Evolutionary conservation across 1,284 basidiomycete species (phyloP).

Genomic region (Cutaneotrichosporon curvatum): DNA sequence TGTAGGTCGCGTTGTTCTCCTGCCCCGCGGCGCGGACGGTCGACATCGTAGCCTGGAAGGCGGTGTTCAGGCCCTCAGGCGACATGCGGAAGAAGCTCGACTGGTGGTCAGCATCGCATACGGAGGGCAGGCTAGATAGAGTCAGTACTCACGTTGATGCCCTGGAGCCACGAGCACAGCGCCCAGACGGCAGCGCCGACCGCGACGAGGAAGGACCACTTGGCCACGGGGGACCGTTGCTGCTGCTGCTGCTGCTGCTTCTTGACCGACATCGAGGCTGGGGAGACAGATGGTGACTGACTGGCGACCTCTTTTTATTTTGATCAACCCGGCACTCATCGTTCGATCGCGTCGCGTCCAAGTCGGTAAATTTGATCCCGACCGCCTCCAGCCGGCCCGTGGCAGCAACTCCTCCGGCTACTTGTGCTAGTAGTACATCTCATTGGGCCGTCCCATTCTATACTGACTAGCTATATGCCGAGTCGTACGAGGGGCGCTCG

Average conservation of each 20-base stretch:
- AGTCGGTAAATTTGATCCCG: too few relatives aligned
- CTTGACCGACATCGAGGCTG: neutral
- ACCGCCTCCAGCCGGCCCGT: too few relatives aligned
- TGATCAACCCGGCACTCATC: too few relatives aligned
- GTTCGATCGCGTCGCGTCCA: too few relatives aligned
- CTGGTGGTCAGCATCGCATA: conserved; percentile 28
- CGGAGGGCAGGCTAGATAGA: too few relatives aligned
- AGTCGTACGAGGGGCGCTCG: too few relatives aligned
- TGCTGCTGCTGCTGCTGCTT: neutral
- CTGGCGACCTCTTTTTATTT: neutral
- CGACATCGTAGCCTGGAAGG: conserved; percentile 64
- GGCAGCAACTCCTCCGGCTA: too few relatives aligned
- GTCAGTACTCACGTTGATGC: conserved; percentile 28
- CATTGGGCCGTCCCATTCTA: too few relatives aligned
- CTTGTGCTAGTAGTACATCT: too few relatives aligned
- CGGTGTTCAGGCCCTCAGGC: conserved; percentile 57
- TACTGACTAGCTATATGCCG: too few relatives aligned
- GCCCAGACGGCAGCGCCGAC: conserved; percentile 24
- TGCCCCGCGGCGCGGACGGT: conserved; percentile 38
- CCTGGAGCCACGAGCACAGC: conserved; percentile 24
- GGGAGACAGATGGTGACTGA: neutral
- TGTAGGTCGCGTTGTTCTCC: conserved; percentile 51
- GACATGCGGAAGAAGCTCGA: conserved; percentile 65
- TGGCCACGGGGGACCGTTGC: neutral
- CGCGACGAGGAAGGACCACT: conserved; percentile 17